Conservation (phyloP, 106 monocot species). For the Apostasia ramifera region DNA sequence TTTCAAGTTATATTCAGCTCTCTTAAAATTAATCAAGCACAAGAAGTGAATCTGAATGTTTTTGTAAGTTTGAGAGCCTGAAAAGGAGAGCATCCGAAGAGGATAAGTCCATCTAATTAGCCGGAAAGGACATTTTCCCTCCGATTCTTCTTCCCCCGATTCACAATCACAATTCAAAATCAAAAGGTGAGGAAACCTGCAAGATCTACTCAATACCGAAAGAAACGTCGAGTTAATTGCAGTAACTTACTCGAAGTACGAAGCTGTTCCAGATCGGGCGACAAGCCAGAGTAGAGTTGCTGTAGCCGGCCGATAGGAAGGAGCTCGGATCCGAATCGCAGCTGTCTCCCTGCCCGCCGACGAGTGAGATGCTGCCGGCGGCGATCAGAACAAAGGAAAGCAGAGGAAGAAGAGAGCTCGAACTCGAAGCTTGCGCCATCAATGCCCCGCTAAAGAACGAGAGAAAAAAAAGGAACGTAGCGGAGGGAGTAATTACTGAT, state of each 20-base stretch:
- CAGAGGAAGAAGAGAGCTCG: background rate
- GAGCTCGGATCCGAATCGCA: conserved; percentile 15
- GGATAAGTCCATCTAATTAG: too few relatives aligned
- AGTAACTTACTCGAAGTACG: conserved; percentile 35
- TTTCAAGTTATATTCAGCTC: too few relatives aligned
- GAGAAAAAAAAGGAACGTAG: background rate
- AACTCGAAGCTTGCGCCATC: background rate
- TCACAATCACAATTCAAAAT: too few relatives aligned
- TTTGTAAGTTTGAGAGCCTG: too few relatives aligned
- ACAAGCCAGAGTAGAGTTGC: conserved; percentile 42
- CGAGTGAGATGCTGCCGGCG: conserved; percentile 1
- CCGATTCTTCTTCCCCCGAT: too few relatives aligned
- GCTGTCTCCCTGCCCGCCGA: conserved; percentile 7
- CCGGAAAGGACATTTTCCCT: too few relatives aligned
- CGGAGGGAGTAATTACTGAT: background rate
- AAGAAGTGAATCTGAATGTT: too few relatives aligned
- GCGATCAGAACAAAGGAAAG: background rate
- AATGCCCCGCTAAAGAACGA: background rate
- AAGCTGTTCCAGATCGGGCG: conserved; percentile 65
- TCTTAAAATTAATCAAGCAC: too few relatives aligned
- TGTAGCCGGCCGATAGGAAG: conserved; percentile 22
- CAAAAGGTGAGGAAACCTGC: too few relatives aligned
- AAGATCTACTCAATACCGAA: too few relatives aligned
- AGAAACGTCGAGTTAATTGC: background rate
- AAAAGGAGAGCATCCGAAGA: too few relatives aligned